Evolutionary conservation across 139 green algal genomes (phyloP), one percentile per base, ranked within the genome.

Genomic region (Coelastrella sp.): DNA sequence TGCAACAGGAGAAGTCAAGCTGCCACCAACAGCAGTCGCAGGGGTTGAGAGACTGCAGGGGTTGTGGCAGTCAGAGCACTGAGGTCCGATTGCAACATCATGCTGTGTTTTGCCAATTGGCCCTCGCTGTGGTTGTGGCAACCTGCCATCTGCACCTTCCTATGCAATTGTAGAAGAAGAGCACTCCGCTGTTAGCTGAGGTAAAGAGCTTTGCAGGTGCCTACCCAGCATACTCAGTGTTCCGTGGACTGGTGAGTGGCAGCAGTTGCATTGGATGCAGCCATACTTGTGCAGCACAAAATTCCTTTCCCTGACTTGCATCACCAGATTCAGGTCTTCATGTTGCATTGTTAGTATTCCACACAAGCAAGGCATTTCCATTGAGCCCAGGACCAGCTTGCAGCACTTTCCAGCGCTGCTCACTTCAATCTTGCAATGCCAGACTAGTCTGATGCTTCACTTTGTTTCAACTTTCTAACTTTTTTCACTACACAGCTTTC

Each of bases 221-320:
- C 0, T 93, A 97, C 87, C 94, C 94, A 9, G 22, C 84, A 0
- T 73, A 82, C 7, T 89, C 91, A 17, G 66, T 95, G 0, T 95
- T 95, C 63, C 91, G 96, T 63, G 96, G 96, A 7, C 85, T 98
- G 92, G 95, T 97, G 85, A 93, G 74, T 80, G 24, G 25, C 74
- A 17, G 25, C 8, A 11, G 7, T 25, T 25, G 70, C 17, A 78
- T 19, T 78, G 17, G 12, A 70, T 14, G 35, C 35, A 49, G 35
- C 35, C 35, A 49, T 49, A 49, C 35, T 1, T 49, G 35, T 49
- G 35, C 35, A 49, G 35, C 35, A 49, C 3, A 3, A 49, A 3
- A 49, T 49, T 49, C 35, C 35, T 49, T 49, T 49, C 1, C 35
- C 3, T 49, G 1, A 49, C 35, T 49, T 49, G 35, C 3, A 5